These are phyloP conservation scores for Alternaria solani DNA, from an alignment of 2,329 filamentous ascomycete genomes.

Conservation along the genomic window DNA sequence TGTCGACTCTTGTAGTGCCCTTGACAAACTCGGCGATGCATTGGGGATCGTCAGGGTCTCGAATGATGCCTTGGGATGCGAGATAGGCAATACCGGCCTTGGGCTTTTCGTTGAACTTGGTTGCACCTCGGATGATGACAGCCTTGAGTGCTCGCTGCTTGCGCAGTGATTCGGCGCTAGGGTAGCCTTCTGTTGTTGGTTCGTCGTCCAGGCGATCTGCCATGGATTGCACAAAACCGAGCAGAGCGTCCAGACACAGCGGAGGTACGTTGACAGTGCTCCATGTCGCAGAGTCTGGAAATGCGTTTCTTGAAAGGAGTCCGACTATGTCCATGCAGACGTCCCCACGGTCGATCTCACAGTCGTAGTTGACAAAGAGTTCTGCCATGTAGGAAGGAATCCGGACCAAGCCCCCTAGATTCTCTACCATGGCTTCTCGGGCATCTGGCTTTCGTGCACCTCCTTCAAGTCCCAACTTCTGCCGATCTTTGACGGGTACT, in stretches of 20 bases:
- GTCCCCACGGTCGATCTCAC: constrained; percentile 88
- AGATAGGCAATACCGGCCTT: constrained; percentile 89
- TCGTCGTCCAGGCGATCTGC: constrained; percentile 82
- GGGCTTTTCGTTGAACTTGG: constrained; percentile 94
- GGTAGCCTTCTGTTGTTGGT: constrained; percentile 69
- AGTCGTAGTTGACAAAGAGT: constrained; percentile 98
- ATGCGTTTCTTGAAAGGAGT: constrained; percentile 88
- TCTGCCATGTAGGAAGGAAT: constrained; percentile 96
- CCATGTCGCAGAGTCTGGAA: constrained; percentile 97
- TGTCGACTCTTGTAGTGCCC: constrained; percentile 86
- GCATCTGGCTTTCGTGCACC: constrained; percentile 92
- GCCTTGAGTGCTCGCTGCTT: constrained; percentile 82
- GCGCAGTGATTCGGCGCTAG: constrained; percentile 69
- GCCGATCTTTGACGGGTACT: constrained; percentile 88
- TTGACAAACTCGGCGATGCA: constrained; percentile 86
- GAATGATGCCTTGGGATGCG: constrained; percentile 84
- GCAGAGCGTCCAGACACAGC: constrained; percentile 87
- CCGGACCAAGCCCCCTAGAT: constrained; percentile 85
- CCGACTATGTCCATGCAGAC: constrained; percentile 96
- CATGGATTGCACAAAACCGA: constrained; percentile 91
- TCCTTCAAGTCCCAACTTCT: constrained; percentile 91
- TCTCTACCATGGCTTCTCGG: constrained; percentile 97
- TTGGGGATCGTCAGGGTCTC: constrained; percentile 74
- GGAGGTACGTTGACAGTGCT: constrained; percentile 98
- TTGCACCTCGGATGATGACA: constrained; percentile 84